Conservation (phyloP, 805 yeast species). For the Cyberlindnera subsufficiens region DNA sequence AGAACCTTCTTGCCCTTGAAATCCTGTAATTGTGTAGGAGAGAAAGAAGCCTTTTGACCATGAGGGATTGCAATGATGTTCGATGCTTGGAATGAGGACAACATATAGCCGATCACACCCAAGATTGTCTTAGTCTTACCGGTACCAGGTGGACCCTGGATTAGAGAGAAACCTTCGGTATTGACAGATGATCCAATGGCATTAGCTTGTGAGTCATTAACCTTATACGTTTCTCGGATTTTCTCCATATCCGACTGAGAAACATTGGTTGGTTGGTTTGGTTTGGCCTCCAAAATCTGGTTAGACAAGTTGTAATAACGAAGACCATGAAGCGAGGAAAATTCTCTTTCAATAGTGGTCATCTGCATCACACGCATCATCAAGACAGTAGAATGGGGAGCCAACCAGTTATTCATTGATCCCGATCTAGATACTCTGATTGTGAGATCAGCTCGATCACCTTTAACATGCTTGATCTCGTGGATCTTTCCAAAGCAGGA, state of each 20-base stretch:
- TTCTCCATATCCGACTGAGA: slow-evolving; percentile 29
- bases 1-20: slow-evolving; percentile 51
- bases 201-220: slow-evolving; percentile 85
- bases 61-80: slow-evolving; percentile 28
- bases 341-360: slow-evolving; percentile 93
- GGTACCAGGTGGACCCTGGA: slow-evolving; percentile 99
- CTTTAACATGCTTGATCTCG: slow-evolving; percentile 59
- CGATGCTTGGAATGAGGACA: slow-evolving; percentile 34
- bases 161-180: slow-evolving; percentile 74
- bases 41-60: slow-evolving; percentile 8
- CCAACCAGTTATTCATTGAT: slow-evolving; percentile 43
- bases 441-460: slow-evolving; percentile 70
- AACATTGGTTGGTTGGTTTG: slow-evolving; percentile 37
- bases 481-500: slow-evolving; percentile 78
- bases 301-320: slow-evolving; percentile 74
- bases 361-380: slow-evolving; percentile 78
- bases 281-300: slow-evolving; percentile 60
- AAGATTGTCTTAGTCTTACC: slow-evolving; percentile 97
- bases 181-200: slow-evolving; percentile 75
- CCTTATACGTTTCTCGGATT: slow-evolving; percentile 45
- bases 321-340: slow-evolving; percentile 72
- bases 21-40: neutral
- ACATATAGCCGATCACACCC: slow-evolving; percentile 78
- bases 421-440: slow-evolving; percentile 51
- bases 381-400: slow-evolving; percentile 57